These are phyloP conservation scores for Entoloma clypeatum DNA, from an alignment of 1,284 basidiomycete species.

Conservation along the genomic window DNA sequence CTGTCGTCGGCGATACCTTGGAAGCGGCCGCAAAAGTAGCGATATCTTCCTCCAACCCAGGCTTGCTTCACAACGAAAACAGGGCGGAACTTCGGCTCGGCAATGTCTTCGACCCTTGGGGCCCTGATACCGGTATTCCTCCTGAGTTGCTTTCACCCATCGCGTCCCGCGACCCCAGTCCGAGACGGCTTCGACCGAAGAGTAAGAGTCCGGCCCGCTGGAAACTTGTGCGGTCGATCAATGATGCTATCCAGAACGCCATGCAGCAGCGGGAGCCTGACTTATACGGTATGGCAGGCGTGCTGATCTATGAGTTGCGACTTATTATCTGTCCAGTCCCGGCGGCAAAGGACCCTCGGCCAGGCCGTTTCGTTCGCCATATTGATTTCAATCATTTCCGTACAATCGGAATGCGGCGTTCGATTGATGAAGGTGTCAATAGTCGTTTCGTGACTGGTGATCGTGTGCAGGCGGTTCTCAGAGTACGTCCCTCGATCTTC, in stretches of 20 bases:
- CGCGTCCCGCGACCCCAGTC: conserved; percentile 76
- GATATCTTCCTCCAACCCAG: conserved; percentile 34
- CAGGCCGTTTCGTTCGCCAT: conserved; percentile 73
- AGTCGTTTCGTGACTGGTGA: conserved; percentile 92
- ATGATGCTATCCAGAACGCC: conserved; percentile 66
- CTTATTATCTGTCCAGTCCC: conserved; percentile 48
- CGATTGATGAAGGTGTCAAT: conserved; percentile 84
- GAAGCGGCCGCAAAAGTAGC: conserved; percentile 60
- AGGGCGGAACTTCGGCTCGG: conserved; percentile 54
- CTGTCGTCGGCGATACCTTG: conserved; percentile 61
- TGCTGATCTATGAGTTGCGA: neutral
- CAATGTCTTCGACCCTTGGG: conserved; percentile 51
- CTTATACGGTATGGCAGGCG: conserved; percentile 51
- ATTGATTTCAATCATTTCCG: conserved; percentile 92
- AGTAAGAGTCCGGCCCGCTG: conserved; percentile 78
- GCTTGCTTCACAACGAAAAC: conserved; percentile 35
- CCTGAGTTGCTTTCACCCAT: conserved; percentile 71
- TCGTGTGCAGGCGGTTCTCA: conserved; percentile 77
- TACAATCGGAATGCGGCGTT: conserved; percentile 91
- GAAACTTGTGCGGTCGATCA: conserved; percentile 74
- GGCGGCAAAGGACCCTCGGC: conserved; percentile 64
- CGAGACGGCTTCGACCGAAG: conserved; percentile 64
- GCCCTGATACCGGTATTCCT: conserved; percentile 64
- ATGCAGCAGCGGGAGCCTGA: conserved; percentile 60
- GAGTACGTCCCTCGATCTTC: conserved; percentile 43